Evolutionary conservation across 208 protist genomes (phyloP).

Genomic region (Plasmodiophora brassicae): DNA sequence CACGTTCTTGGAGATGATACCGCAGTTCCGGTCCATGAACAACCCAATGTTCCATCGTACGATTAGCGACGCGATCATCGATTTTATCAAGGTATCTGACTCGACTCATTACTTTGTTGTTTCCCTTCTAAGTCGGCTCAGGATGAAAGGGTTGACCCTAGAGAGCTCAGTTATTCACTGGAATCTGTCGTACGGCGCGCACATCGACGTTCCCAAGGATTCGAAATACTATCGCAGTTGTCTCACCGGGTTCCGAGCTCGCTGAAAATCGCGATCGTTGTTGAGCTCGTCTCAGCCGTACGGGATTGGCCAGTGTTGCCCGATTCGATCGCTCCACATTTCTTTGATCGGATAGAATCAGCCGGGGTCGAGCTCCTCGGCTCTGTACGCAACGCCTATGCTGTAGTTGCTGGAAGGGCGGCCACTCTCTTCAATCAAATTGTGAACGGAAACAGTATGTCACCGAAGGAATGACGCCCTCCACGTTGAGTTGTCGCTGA

Average conservation of each 20-base stretch:
- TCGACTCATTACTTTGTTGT: neutral
- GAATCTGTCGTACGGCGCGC: neutral
- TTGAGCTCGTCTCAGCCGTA: neutral
- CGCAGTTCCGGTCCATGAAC: constrained; percentile 2
- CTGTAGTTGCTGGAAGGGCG: neutral
- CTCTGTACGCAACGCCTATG: neutral
- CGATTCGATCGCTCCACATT: neutral
- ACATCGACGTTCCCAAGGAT: neutral
- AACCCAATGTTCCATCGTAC: neutral
- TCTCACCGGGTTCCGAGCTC: neutral
- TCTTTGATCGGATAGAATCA: neutral
- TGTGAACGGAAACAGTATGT: neutral
- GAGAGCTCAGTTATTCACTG: neutral
- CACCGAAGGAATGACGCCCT: neutral
- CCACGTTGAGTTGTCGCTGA: too few relatives aligned
- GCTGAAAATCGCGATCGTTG: neutral
- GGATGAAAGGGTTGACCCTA: neutral
- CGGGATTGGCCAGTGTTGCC: neutral
- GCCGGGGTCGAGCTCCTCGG: neutral
- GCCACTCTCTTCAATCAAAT: neutral
- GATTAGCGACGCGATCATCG: neutral
- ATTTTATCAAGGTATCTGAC: neutral
- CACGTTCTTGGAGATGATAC: neutral
- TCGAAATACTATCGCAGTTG: neutral
- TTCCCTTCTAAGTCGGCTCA: neutral